Evolutionary conservation across 2,329 filamentous ascomycete species (phyloP).

Genomic region (Trichoderma sp.): DNA sequence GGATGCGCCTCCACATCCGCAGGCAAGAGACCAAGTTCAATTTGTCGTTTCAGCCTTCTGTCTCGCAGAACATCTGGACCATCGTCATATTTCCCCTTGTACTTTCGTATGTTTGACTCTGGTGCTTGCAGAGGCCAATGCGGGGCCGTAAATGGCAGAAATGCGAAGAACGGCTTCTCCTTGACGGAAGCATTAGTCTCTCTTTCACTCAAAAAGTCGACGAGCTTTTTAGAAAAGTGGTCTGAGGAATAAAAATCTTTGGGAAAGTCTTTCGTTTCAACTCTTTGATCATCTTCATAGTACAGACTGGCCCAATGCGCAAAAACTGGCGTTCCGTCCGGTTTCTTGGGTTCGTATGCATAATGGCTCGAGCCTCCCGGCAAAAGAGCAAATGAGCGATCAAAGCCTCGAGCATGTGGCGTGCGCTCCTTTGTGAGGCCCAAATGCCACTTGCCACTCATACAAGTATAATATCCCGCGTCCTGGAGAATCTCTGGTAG

Average conservation of each 20-base stretch:
- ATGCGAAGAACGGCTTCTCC: conserved; percentile 54
- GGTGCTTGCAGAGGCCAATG: conserved; percentile 63
- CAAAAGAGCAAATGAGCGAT: conserved; percentile 56
- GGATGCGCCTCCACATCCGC: conserved; percentile 50
- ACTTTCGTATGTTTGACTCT: conserved; percentile 51
- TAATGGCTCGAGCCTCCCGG: conserved; percentile 58
- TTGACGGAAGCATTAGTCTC: conserved; percentile 31
- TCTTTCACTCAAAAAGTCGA: neutral
- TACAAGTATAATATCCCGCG: conserved; percentile 57
- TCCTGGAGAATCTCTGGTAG: conserved; percentile 58
- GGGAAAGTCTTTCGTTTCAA: conserved; percentile 11
- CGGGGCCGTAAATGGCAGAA: conserved; percentile 59
- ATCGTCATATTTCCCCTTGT: conserved; percentile 58
- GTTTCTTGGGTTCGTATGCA: conserved; percentile 12
- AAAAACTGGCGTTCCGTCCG: neutral
- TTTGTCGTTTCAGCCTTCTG: conserved; percentile 51
- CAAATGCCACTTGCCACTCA: conserved; percentile 63
- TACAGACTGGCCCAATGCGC: conserved; percentile 12
- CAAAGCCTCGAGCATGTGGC: conserved; percentile 57
- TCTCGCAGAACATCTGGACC: conserved; percentile 56
- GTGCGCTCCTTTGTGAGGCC: conserved; percentile 56
- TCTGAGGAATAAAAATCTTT: conserved; percentile 10
- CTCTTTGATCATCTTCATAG: conserved; percentile 1
- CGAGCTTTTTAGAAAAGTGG: neutral
- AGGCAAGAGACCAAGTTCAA: conserved; percentile 54